Conservation (phyloP, 23 red algal species). For the Gracilariopsis chorda region DNA sequence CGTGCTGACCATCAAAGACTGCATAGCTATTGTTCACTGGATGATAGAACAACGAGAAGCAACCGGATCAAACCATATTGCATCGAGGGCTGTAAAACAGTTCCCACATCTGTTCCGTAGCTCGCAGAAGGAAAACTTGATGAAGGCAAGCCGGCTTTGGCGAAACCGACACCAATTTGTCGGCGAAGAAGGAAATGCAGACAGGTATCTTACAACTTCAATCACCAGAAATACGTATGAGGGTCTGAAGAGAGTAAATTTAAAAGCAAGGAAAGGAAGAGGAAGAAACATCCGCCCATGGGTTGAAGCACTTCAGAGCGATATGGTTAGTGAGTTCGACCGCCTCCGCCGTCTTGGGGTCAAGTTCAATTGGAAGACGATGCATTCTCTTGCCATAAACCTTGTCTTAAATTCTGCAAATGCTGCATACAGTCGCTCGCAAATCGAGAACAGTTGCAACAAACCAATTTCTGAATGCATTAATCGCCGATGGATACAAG, state of each 20-base stretch:
- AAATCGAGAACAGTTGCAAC: neutral
- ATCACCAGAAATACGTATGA: neutral
- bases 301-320: neutral
- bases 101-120: constrained; percentile 3
- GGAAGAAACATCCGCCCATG: neutral
- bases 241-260: neutral
- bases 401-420: neutral
- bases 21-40: neutral
- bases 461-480: neutral
- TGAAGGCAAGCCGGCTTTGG: neutral
- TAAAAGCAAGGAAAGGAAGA: constrained; percentile 31
- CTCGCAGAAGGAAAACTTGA: neutral
- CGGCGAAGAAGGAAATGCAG: neutral
- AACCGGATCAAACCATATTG: neutral
- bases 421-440: neutral
- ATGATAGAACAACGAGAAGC: neutral
- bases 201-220: neutral
- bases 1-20: neutral
- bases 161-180: neutral
- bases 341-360: neutral
- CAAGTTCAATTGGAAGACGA: constrained; percentile 1
- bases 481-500: neutral
- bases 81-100: neutral
- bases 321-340: constrained; percentile 18
- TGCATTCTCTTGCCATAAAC: neutral